Evolutionary conservation across 1,139 yeast species (phyloP).

Genomic region (Ogataea hybrid): DNA sequence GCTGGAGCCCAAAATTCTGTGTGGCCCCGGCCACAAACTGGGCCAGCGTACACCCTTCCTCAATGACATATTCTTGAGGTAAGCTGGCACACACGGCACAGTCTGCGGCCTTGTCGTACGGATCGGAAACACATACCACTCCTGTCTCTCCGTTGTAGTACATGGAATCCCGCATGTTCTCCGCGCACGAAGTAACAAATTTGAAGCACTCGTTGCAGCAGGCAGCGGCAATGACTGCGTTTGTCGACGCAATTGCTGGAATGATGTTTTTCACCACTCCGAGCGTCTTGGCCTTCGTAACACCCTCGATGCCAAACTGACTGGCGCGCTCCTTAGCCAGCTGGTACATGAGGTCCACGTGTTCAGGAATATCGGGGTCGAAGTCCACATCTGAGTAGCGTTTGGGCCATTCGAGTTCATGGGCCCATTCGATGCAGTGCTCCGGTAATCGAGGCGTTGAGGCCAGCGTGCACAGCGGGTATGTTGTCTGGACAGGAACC

Average conservation of each 20-base stretch:
- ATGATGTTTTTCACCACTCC: constrained; percentile 92
- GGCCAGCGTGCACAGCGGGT: constrained; percentile 93
- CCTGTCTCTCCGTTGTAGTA: constrained; percentile 50
- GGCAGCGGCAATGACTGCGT: constrained; percentile 88
- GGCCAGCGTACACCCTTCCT: constrained; percentile 9
- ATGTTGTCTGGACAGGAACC: constrained; percentile 66
- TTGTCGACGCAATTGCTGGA: constrained; percentile 94
- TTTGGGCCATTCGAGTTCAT: constrained; percentile 72
- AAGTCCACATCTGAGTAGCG: constrained; percentile 44
- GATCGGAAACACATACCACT: constrained; percentile 27
- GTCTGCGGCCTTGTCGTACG: constrained; percentile 21
- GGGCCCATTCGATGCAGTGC: constrained; percentile 93
- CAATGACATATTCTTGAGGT: constrained; percentile 15
- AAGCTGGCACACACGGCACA: constrained; percentile 29
- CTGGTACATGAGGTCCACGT: constrained; percentile 63
- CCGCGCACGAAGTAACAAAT: constrained; percentile 65
- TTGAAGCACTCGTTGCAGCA: constrained; percentile 90
- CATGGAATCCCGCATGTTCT: constrained; percentile 75
- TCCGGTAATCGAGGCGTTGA: constrained; percentile 92
- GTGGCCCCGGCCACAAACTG: constrained; percentile 17
- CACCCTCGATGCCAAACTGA: constrained; percentile 66
- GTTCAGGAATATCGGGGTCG: constrained; percentile 70
- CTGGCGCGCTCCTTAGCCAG: constrained; percentile 59
- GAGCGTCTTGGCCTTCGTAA: constrained; percentile 66
- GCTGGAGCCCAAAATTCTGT: constrained; percentile 11